Evolutionary conservation across 75 land plant species (phyloP), one percentile per base, ranked within the genome.

Genomic region (Isoetes taiwanensis): DNA sequence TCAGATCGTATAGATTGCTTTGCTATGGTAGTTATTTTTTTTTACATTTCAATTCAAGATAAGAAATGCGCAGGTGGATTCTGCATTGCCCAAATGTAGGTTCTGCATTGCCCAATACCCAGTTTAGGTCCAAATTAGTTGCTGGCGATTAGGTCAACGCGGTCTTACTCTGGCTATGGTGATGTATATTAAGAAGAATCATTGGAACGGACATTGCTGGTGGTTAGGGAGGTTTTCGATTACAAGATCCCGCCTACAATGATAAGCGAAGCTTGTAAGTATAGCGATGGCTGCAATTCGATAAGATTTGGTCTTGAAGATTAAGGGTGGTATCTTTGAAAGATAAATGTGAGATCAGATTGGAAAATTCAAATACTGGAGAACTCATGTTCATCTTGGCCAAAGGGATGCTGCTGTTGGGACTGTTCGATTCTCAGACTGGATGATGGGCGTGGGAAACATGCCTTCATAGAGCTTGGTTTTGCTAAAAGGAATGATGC

Each of bases 401-500:
- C 16, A 46, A 23, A 46, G 50, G n/a, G 50, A 46, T 8, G 50
- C 50, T 6, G 23, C 50, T 6, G 50, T 46, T 5, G 50, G 23
- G 50, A 46, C 21, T n/a, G 50, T 46, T 19, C 25, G 16, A 23
- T 46, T 6, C 50, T 46, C 21, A 46, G n/a, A 16, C 21, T 46
- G n/a, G 50, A 46, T n/a, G 50, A 46, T 23, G 50, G 50, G 25
- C 16, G 16, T 19, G 50, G 50, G 25, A 46, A 23, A 23, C 50
- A 46, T 23, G 50, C 50, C 21, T 46, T 46, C 16, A 5, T 46
- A 4, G 50, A 23, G 25, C 50, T 46, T 5, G 50, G 50, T 8
- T 46, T 46, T n/a, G 23, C 8, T 23, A 23, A 46, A n/a, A 46
- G 50, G 50, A 46, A n/a, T n/a, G 50, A 46, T n/a, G 50, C 50